A percentile compares a stretch with the other conserved stretches of the same genome.
Evolutionary conservation across 345 rosid genomes (phyloP).

Genomic region (Stellera chamaejasme): DNA sequence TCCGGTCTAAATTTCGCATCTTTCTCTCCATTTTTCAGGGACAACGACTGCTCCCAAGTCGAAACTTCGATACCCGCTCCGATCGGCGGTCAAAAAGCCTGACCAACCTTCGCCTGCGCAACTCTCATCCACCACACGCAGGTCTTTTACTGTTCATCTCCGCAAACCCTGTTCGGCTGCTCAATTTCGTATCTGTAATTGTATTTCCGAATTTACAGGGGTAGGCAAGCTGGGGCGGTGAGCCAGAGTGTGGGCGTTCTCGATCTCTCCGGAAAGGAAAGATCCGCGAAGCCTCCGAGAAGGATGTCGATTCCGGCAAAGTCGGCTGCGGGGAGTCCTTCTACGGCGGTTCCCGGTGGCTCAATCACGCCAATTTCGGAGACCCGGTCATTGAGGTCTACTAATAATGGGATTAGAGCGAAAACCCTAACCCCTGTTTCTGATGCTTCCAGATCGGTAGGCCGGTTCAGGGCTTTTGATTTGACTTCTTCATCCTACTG

Average conservation of each 20-base stretch:
- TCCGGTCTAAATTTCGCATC: neutral
- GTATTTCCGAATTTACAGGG: constrained; percentile 23
- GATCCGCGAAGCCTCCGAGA: constrained; percentile 65
- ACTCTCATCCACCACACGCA: constrained; percentile 35
- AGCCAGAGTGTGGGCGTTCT: constrained; percentile 74
- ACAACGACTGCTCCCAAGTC: constrained; percentile 45
- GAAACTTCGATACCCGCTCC: constrained; percentile 63
- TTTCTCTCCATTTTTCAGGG: neutral
- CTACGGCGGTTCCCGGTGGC: constrained; percentile 21
- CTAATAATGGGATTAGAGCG: constrained; percentile 16
- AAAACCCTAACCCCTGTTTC: constrained; percentile 53
- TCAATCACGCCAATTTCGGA: constrained; percentile 53
- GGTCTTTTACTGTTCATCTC: constrained; percentile 14
- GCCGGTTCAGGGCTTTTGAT: constrained; percentile 36
- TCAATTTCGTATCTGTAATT: no score
- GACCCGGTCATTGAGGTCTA: constrained; percentile 35
- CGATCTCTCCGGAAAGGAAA: constrained; percentile 52
- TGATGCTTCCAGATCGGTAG: constrained; percentile 35
- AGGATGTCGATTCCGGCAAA: constrained; percentile 68
- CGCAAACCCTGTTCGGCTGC: no score
- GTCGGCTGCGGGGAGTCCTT: constrained; percentile 24
- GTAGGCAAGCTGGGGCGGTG: constrained; percentile 33
- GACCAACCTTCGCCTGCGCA: no score
- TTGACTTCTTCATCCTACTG: constrained; percentile 62
- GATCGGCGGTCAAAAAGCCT: constrained; percentile 49